A percentile compares a stretch with the other conserved stretches of the same genome.
phyloP scores from a whole-genome alignment of 2,329 filamentous ascomycete species.

The Blumeriella jaapii region DNA sequence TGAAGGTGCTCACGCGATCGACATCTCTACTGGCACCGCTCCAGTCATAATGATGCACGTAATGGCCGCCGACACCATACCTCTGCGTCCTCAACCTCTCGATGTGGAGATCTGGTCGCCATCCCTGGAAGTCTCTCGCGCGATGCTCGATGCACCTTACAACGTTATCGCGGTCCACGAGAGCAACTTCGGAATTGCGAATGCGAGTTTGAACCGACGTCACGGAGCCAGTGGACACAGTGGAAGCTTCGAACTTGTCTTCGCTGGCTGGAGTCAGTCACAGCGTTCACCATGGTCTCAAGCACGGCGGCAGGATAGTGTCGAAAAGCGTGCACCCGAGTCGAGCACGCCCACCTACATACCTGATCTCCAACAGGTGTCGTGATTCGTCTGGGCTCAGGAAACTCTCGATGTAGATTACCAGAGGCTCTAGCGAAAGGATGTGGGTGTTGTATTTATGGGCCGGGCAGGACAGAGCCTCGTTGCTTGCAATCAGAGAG shows the following conservation, averaged over 20 bases:
- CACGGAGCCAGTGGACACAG: constrained; percentile 38
- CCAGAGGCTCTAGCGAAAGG: constrained; percentile 39
- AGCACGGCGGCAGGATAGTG: background rate
- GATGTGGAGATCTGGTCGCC: constrained; percentile 44
- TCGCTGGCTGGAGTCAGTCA: constrained; percentile 26
- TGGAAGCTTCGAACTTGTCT: constrained; percentile 40
- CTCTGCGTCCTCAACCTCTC: constrained; percentile 50
- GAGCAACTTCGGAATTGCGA: constrained; percentile 39
- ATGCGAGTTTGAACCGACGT: constrained; percentile 36
- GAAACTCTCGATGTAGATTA: constrained; percentile 48
- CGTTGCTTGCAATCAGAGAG: constrained; percentile 24
- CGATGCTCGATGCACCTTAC: constrained; percentile 49
- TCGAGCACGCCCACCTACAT: constrained; percentile 6
- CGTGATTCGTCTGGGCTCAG: constrained; percentile 35
- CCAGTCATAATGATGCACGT: constrained; percentile 50
- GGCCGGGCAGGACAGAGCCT: constrained; percentile 19
- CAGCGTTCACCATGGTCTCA: constrained; percentile 1
- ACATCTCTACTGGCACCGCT: constrained; percentile 29
- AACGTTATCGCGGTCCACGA: constrained; percentile 34
- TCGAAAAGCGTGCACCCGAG: background rate
- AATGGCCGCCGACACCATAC: constrained; percentile 49
- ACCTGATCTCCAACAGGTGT: constrained; percentile 43
- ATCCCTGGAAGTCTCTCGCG: constrained; percentile 47
- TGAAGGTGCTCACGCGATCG: constrained; percentile 44
- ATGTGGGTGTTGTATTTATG: constrained; percentile 32